A percentile compares a stretch with the other conserved stretches of the same genome.
phyloP scores from a whole-genome alignment of 108 stramenopile genomes.

The Poteriospumella lacustris region DNA sequence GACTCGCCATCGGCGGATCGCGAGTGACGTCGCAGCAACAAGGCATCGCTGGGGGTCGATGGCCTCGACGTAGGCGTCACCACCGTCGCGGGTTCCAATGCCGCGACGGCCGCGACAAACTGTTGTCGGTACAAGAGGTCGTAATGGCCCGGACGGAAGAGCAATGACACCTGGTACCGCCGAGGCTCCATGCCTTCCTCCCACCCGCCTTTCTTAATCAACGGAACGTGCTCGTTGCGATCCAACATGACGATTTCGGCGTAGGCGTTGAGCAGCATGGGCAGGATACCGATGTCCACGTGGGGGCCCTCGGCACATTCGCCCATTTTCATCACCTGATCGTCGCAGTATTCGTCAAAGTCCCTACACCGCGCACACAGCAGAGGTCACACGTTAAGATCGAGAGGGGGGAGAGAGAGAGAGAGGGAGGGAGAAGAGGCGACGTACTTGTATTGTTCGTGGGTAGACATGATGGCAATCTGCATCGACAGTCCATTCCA shows the following conservation, averaged over 20 bases:
- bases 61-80: no score
- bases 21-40: no score
- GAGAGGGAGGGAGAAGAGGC: not conserved
- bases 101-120: no score
- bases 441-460: not conserved
- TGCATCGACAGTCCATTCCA: not conserved
- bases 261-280: not conserved
- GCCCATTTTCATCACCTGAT: not conserved
- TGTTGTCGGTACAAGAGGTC: conserved; percentile 4
- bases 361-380: no score
- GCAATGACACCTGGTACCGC: not conserved
- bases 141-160: conserved; percentile 8
- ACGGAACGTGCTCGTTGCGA: not conserved
- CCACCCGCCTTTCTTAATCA: not conserved
- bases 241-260: not conserved
- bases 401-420: not conserved
- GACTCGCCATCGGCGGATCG: no score
- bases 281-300: not conserved
- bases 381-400: not conserved
- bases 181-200: no score
- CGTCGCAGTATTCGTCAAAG: not conserved
- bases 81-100: no score
- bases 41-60: no score
- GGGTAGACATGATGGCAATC: not conserved
- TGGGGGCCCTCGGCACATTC: not conserved